Evolutionary conservation across 2,329 filamentous ascomycete genomes (phyloP).

Genomic region (Nakataea oryzae): DNA sequence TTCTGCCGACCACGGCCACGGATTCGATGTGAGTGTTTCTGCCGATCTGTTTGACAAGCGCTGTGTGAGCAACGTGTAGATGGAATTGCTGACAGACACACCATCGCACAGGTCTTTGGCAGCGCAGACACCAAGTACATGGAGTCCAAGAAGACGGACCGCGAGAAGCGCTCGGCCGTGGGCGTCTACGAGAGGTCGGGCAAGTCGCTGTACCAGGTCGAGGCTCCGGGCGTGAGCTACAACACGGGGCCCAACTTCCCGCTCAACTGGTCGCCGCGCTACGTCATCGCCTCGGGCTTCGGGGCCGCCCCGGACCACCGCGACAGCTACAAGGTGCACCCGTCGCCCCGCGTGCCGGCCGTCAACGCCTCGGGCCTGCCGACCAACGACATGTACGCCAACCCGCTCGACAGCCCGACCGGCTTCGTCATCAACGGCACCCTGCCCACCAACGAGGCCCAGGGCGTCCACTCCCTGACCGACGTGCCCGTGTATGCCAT

Average conservation of each 20-base stretch:
- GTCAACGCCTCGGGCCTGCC: conserved; percentile 38
- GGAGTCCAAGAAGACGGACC: conserved; percentile 50
- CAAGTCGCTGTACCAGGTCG: conserved; percentile 61
- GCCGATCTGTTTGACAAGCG: too few species aligned
- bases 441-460: conserved; percentile 47
- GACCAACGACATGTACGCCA: conserved; percentile 51
- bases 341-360: conserved; percentile 51
- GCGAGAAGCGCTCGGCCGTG: conserved; percentile 65
- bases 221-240: conserved; percentile 52
- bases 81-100: background rate
- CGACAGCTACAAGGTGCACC: conserved; percentile 54
- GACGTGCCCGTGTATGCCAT: conserved; percentile 70
- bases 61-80: too few species aligned
- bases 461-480: conserved; percentile 68
- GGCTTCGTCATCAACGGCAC: conserved; percentile 72
- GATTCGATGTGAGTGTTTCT: conserved; percentile 56
- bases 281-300: conserved; percentile 66
- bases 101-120: conserved; percentile 45
- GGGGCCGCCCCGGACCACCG: conserved; percentile 63
- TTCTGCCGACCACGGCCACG: conserved; percentile 82
- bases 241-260: conserved; percentile 68
- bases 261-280: conserved; percentile 74
- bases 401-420: conserved; percentile 52
- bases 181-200: conserved; percentile 67
- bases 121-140: conserved; percentile 69